Conservation (phyloP, 2,329 filamentous ascomycete genomes). For the Metarhizium guizhouense region DNA sequence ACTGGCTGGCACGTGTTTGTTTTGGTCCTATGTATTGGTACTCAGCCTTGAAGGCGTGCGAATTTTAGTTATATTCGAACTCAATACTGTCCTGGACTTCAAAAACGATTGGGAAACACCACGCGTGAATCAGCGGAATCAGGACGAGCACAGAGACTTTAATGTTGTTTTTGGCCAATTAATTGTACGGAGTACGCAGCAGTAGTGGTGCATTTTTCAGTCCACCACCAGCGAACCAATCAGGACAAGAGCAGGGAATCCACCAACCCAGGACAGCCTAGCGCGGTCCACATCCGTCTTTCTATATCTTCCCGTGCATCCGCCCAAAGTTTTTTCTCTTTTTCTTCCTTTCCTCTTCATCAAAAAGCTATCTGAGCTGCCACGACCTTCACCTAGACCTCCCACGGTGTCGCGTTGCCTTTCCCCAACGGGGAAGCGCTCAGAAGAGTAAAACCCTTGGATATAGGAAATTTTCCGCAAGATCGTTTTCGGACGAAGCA, state of each 20-base stretch:
- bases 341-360: constrained; percentile 40
- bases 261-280: constrained; percentile 10
- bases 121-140: no score
- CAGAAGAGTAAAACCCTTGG: constrained; percentile 51
- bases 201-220: no score
- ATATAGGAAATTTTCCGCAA: constrained; percentile 54
- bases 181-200: no score
- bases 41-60: no score
- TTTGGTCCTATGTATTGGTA: no score
- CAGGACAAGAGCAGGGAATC: neutral
- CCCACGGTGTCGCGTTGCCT: constrained; percentile 56
- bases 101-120: no score
- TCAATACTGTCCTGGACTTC: no score
- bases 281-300: constrained; percentile 9
- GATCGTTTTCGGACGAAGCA: constrained; percentile 20
- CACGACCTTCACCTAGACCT: constrained; percentile 51
- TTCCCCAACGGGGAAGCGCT: constrained; percentile 40
- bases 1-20: no score
- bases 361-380: constrained; percentile 56
- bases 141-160: no score
- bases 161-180: no score
- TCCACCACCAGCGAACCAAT: neutral
- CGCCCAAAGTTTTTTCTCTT: constrained; percentile 22
- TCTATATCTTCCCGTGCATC: constrained; percentile 15
- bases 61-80: no score